Base-by-base conservation (phyloP, 2,329 filamentous ascomycete genomes). In the Spiromastix sp. region DNA sequence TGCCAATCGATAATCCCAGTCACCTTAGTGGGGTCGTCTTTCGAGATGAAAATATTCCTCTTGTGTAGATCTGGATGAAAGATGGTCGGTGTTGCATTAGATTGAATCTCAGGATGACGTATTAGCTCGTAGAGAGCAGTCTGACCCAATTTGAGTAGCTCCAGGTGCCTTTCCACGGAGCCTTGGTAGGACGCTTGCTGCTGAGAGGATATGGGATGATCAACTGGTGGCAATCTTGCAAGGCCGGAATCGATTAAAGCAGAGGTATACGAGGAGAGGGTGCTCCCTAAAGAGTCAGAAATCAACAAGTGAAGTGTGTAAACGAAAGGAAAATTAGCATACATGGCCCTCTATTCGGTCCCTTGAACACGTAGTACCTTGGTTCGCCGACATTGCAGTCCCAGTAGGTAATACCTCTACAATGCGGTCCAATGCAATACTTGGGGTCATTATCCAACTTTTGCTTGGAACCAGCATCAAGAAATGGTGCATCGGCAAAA, bases 1-100 rank as follows among this genome's bases (percentile, higher is more conserved):
- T 66, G 60, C 61, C 58, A 66, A 41, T 66, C 61, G 11, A 66
- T 60, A 11, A 66, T 56, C 9, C 48, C 51, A 4, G 59, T 55
- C 4, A 66, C 46, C 13, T 49, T 36, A 17, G 52, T 52, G 10
- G 61, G 56, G 34, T 64, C 49, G 6, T 58, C 50, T 31, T 56
- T 48, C 5, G 55, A 60, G 30, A 66, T 53, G 39, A 62, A 65
- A 16, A 66, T 60, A 42, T 65, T 66, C 39, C 57, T 48, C 48
- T 55, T 59, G 41, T 64, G 52, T 25, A 64, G 39, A 44, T 66
- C 60, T 10, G 56, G 53, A 37, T 66, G 60, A 34, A 60, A 55
- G 2, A 66, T 41, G 3, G 52, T 47, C 21, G 55, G 56, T 18
- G 24, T 38, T 41, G 54, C 44, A 30, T 47, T 44, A 20, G 52